These are phyloP conservation scores for Rhynchosporium secalis DNA, from an alignment of 2,329 filamentous ascomycete genomes.

Conservation along the genomic window DNA sequence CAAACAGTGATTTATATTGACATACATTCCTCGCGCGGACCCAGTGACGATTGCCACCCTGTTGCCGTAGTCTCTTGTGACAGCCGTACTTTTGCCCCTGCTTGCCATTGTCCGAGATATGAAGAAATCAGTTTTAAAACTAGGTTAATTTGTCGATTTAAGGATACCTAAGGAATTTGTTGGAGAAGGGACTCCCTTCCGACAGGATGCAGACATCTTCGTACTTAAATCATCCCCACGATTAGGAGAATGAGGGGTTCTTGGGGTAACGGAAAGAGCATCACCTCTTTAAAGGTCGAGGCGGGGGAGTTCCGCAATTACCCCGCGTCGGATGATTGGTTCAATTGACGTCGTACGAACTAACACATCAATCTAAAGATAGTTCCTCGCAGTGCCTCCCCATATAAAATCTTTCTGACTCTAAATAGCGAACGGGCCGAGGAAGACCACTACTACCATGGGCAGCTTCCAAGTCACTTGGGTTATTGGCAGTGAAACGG, in stretches of 20 bases:
- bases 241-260: not conserved
- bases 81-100: slow-evolving; percentile 30
- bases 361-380: not conserved
- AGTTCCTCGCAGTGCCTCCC: not conserved
- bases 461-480: too few relatives aligned
- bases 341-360: not conserved
- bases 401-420: too few relatives aligned
- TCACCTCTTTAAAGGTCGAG: not conserved
- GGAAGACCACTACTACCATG: too few relatives aligned
- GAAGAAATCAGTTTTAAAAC: not conserved
- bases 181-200: not conserved
- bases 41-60: slow-evolving; percentile 44
- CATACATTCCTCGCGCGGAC: slow-evolving; percentile 44
- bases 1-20: slow-evolving; percentile 11
- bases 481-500: too few relatives aligned
- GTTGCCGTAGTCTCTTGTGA: slow-evolving; percentile 36
- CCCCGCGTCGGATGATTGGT: slow-evolving; percentile 8
- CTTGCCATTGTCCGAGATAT: slow-evolving; percentile 16
- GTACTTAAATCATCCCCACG: not conserved
- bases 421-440: too few relatives aligned
- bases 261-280: slow-evolving; percentile 4
- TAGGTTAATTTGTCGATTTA: not conserved
- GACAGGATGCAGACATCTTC: not conserved
- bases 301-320: slow-evolving; percentile 6
- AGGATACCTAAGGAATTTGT: not conserved